Base-by-base conservation (phyloP, 1,139 yeast genomes). In the Candida dubliniensis region DNA sequence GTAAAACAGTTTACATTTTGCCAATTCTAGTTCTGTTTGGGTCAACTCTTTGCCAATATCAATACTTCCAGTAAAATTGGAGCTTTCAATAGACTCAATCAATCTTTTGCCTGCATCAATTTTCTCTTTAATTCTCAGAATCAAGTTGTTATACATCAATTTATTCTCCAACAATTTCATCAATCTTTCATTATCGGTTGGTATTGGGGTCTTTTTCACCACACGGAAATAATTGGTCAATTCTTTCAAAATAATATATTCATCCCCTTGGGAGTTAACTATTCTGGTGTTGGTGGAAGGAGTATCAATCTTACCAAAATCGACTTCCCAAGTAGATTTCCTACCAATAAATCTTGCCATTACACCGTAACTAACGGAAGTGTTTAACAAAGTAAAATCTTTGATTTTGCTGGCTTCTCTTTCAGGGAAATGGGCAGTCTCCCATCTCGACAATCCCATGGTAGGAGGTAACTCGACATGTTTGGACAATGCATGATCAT, bases 391-490 rank as follows among this genome's bases (percentile, higher is more conserved):
- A 4, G 55, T 47, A 36, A 62, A 61, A 47, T 63, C 68, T 39
- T 54, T 58, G 10, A 57, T 46, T 29, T 46, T 51, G n/a, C 42
- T 38, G 3, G 33, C n/a, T 23, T 43, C 48, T 31, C 47, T 38
- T 32, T 45, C 54, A 9, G 54, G 56, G 38, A 44, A 53, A 42
- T 50, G 49, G 3, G 44, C 46, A 25, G 45, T 40, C 39, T 52
- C 56, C 44, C 48, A 30, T 12, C 65, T 47, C 3, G 64, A 52
- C 3, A 60, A 46, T 0, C 77, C 77, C 41, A 72, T 42, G 2
- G 72, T 59, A 7, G 78, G 76, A 1, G 74, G 74, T 26, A 72
- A 51, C 36, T 64, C 64, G 7, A 69, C 63, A 50, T 73, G 78
- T 10, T 55, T 55, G 4, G 59, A 56, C 33, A 70, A 56, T 41